Evolutionary conservation across 2,329 filamentous ascomycete genomes (phyloP).

Genomic region (Huntiella savannae): DNA sequence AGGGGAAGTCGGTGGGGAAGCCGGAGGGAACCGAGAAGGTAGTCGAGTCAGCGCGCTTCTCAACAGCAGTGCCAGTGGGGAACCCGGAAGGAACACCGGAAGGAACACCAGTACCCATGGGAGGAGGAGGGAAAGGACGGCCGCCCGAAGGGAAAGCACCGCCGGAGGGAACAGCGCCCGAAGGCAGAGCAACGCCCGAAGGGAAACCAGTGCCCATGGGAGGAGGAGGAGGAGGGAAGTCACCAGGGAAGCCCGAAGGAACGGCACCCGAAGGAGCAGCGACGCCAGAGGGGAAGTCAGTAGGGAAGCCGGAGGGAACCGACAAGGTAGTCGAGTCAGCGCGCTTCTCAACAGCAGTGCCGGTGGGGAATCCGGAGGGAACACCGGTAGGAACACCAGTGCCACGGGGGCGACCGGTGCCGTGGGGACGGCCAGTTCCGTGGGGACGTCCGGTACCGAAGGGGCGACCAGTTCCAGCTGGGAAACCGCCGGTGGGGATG

Average conservation of each 20-base stretch:
- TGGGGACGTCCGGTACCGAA: constrained; percentile 1
- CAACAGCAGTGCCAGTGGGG: background rate
- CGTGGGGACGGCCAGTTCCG: background rate
- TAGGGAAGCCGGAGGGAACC: background rate
- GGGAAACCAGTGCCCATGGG: background rate
- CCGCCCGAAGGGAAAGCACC: background rate
- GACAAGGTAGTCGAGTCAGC: background rate
- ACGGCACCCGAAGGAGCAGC: background rate
- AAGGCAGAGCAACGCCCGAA: background rate
- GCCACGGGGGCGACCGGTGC: background rate
- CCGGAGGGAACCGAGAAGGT: background rate
- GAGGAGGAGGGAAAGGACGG: background rate
- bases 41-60: no score
- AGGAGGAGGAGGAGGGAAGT: background rate
- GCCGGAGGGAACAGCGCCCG: background rate
- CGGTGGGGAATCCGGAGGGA: background rate
- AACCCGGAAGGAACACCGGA: background rate
- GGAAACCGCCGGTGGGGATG: background rate
- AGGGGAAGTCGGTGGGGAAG: constrained; percentile 3
- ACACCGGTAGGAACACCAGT: constrained; percentile 2
- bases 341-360: background rate
- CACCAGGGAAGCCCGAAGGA: background rate
- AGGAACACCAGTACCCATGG: constrained; percentile 1
- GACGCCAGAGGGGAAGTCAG: background rate
- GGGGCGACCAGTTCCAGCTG: constrained; percentile 1